Base-by-base conservation (phyloP, 177 flowering plant genomes). In the Vitis hybrid region DNA sequence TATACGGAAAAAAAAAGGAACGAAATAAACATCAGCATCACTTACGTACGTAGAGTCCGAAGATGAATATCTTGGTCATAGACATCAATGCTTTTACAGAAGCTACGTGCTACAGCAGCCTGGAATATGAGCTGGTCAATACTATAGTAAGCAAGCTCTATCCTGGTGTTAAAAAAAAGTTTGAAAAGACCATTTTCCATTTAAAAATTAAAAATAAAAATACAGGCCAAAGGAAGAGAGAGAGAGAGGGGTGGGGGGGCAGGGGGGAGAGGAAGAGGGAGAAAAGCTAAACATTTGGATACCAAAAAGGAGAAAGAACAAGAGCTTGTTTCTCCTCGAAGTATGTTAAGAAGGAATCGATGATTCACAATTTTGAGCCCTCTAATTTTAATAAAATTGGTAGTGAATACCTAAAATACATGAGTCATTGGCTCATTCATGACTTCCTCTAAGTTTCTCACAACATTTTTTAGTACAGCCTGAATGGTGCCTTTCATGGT, bases 1-100 rank as follows among this genome's bases (percentile, higher is more conserved):
- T 21, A 64, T 52, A 11, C 14, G 12, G 32, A 14, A 59, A 51
- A 54, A 35, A 65, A 11, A 32, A 24, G 18, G 40, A 15, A 16
- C 51, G 19, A 8, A 18, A 27, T 27, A 27, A 56, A 46, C 35
- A 48, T 54, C n/a, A 49, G 3, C 15, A 15, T 51, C 4, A 84
- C 96, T 86, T 80, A 91, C 94, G 97, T 83, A 48, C 70, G 83
- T 66, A 92, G 76, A 72, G 87, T 84, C 61, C 84, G 85, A 11
- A 92, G 77, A 75, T 83, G 89, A 75, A 92, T 87, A 78, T 91
- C 97, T 75, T 91, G 96, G 80, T 92, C 97, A 80, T 88, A 91
- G 57, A 92, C 60, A 77, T 91, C 92, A 73, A 92, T 73, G 72
- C 87, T 89, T 81, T 84, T 92, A 80, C 92, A 74, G 56, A 91